Evolutionary conservation across 2,329 filamentous ascomycete species (phyloP), one percentile per base, ranked within the genome.

Genomic region (Diplocarpon rosae): DNA sequence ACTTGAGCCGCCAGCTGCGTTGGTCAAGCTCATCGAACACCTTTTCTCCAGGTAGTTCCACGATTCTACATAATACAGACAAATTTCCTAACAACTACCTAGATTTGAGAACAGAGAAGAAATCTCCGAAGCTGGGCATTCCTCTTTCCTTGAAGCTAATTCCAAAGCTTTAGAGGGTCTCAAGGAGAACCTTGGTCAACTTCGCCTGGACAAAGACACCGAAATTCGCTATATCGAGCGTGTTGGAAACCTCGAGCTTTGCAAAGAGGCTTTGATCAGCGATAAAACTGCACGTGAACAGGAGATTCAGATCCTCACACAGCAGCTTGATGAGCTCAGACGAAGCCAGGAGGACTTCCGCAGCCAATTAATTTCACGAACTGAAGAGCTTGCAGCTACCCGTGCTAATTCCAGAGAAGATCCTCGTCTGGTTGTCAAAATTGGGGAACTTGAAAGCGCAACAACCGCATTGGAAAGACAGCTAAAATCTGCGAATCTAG

Each of bases 401-500:
- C 43, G 40, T 31, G 46, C 50, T 14, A 16, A 42, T 10, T 52
- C 50, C 2, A 45, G 48, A 44, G 56, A 59, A 17, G 50, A 57
- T 37, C 36, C 50, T 9, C 29, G 30, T 8, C 30, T 58, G 17
- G 43, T 43, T 17, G 44, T 39, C 1, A 53, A 47, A 32, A 41
- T 59, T 28, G 32, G 53, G 20, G 47, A 52, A 10, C 41, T 60
- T 15, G 48, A 56, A 46, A 56, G 11, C 46, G 45, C 44, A 42
- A 62, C 14, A 29, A 42, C 37, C 28, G 46, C n/a, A 14, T 47
- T 50, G 16, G 49, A 61, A 1, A 43, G 57, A 27, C 60, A 63
- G 12, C 44, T 59, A 1, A 50, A 62, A 27, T 48, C 51, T 12
- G 63, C 62, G 16, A 59, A 60, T 8, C 58, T 66, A 46, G 59